Evolutionary conservation across 345 rosid genomes (phyloP).

Genomic region (Corchorus capsularis): DNA sequence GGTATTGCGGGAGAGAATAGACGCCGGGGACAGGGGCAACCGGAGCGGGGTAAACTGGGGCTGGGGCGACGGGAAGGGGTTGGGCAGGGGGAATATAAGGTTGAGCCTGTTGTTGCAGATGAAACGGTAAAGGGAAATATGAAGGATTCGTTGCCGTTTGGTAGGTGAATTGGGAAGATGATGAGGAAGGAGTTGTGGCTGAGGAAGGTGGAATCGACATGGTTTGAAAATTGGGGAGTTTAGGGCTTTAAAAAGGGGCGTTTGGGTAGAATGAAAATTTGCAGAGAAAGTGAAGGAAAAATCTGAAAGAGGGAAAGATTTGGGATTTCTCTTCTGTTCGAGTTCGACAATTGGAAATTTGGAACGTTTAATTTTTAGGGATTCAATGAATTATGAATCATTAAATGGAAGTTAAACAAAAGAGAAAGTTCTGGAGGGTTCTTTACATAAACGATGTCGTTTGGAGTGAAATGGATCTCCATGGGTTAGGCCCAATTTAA

Average conservation of each 20-base stretch:
- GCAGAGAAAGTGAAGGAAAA: background rate
- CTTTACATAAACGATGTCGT: too few relatives aligned
- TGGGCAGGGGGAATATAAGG: background rate
- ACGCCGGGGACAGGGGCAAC: slow-evolving; percentile 56
- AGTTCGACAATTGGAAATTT: too few relatives aligned
- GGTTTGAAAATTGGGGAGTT: background rate
- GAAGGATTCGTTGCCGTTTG: slow-evolving; percentile 8
- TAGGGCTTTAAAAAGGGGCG: background rate
- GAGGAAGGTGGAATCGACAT: slow-evolving; percentile 17
- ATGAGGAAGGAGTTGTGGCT: background rate
- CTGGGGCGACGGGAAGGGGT: slow-evolving; percentile 13
- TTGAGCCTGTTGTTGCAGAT: slow-evolving; percentile 19
- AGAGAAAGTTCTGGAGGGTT: too few relatives aligned
- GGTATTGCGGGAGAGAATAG: slow-evolving; percentile 78
- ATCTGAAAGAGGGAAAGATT: background rate
- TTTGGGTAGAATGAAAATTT: slow-evolving; percentile 2
- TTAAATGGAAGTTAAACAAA: too few relatives aligned
- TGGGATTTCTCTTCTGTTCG: too few relatives aligned
- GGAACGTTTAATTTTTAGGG: too few relatives aligned
- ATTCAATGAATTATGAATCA: too few relatives aligned
- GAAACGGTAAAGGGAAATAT: slow-evolving; percentile 20
- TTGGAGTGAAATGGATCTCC: too few relatives aligned
- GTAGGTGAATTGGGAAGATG: slow-evolving; percentile 18
- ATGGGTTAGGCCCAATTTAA: too few relatives aligned
- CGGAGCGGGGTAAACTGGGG: slow-evolving; percentile 50